These are phyloP conservation scores for Penicillium psychrofluorescens DNA, from an alignment of 495 filamentous ascomycete species.

Conservation along the genomic window DNA sequence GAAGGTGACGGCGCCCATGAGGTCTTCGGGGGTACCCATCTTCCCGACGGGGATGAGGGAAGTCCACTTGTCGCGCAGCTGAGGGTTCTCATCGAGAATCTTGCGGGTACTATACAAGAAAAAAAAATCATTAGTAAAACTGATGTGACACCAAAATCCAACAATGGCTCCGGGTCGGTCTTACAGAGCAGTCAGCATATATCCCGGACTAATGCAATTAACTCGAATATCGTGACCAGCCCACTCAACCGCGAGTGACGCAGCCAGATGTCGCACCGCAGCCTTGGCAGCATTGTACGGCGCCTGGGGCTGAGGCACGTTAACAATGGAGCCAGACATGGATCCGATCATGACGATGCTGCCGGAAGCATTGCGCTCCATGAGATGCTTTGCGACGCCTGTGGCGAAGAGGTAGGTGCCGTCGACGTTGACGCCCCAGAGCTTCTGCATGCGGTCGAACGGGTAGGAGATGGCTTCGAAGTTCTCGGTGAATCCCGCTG, in stretches of 20 bases:
- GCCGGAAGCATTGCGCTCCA: slow-evolving; percentile 68
- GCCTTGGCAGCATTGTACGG: slow-evolving; percentile 90
- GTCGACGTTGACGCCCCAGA: slow-evolving; percentile 92
- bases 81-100: slow-evolving; percentile 87
- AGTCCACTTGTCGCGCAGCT: slow-evolving; percentile 80
- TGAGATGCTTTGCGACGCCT: slow-evolving; percentile 79
- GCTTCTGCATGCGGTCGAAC: slow-evolving; percentile 78
- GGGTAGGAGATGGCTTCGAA: slow-evolving; percentile 86
- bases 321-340: slow-evolving; percentile 90
- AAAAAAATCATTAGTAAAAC: neutral
- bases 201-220: slow-evolving; percentile 86
- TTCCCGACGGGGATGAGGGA: slow-evolving; percentile 84
- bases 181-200: slow-evolving; percentile 87
- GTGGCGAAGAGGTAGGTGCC: slow-evolving; percentile 88
- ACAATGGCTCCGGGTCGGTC: slow-evolving; percentile 32
- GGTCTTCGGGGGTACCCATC: slow-evolving; percentile 86
- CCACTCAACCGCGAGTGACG: slow-evolving; percentile 84
- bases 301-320: slow-evolving; percentile 88
- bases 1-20: slow-evolving; percentile 91
- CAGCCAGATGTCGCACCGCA: slow-evolving; percentile 74
- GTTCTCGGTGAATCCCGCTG: slow-evolving; percentile 94
- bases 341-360: slow-evolving; percentile 92
- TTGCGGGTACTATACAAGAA: slow-evolving; percentile 65
- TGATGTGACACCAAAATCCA: slow-evolving; percentile 7
- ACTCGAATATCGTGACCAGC: slow-evolving; percentile 76